These are phyloP conservation scores for Mycena galopus DNA, from an alignment of 768 basidiomycete genomes.

Conservation along the genomic window DNA sequence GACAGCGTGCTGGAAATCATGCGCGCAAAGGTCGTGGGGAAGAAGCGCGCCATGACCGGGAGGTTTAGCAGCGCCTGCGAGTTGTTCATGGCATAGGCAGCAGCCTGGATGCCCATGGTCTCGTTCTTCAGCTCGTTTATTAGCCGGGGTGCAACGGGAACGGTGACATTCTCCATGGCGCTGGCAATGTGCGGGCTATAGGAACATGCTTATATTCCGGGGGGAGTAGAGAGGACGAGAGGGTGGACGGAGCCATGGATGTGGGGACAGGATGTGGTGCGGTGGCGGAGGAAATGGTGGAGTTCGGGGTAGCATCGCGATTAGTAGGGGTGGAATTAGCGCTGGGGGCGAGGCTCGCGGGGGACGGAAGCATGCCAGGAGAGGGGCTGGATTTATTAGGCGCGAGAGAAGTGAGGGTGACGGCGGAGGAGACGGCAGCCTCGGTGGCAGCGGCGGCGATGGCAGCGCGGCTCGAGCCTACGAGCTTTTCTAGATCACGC, in stretches of 20 bases:
- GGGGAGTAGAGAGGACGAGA: slow-evolving; percentile 56
- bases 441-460: slow-evolving; percentile 57
- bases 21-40: slow-evolving; percentile 81
- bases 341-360: slow-evolving; percentile 78
- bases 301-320: slow-evolving; percentile 68
- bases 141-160: slow-evolving; percentile 58
- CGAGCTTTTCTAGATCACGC: slow-evolving; percentile 53
- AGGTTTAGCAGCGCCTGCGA: slow-evolving; percentile 72
- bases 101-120: slow-evolving; percentile 52
- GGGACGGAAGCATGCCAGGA: slow-evolving; percentile 85
- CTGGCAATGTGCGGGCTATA: slow-evolving; percentile 59
- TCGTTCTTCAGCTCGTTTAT: slow-evolving; percentile 60
- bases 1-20: slow-evolving; percentile 75
- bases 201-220: slow-evolving; percentile 51
- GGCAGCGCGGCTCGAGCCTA: slow-evolving; percentile 51
- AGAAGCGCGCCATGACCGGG: slow-evolving; percentile 76
- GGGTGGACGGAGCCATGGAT: slow-evolving; percentile 47
- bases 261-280: slow-evolving; percentile 48
- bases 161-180: slow-evolving; percentile 58
- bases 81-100: slow-evolving; percentile 61
- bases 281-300: slow-evolving; percentile 45
- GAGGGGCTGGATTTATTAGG: slow-evolving; percentile 58
- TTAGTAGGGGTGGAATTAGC: slow-evolving; percentile 84
- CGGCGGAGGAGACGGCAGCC: slow-evolving; percentile 46
- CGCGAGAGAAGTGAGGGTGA: slow-evolving; percentile 41